Conservation (phyloP, 768 basidiomycete genomes). For the Solioccasus polychromus region DNA sequence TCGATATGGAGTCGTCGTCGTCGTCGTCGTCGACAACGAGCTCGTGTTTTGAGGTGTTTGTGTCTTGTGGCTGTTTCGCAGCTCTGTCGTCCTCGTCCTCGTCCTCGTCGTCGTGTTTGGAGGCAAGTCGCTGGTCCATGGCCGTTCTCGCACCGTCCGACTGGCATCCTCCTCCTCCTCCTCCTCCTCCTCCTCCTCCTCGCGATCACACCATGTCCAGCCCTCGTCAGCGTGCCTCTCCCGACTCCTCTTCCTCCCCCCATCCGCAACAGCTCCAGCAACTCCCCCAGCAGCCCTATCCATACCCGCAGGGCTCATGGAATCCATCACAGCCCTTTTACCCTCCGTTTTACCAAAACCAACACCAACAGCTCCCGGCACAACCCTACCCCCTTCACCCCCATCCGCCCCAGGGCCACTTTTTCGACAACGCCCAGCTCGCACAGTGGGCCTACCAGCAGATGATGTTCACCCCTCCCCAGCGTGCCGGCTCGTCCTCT, state of each 20-base stretch:
- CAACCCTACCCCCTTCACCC: slow-evolving; percentile 48
- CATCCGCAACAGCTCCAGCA: slow-evolving; percentile 28
- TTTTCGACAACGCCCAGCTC: slow-evolving; percentile 74
- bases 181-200: no score
- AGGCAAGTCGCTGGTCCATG: slow-evolving; percentile 64
- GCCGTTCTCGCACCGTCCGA: slow-evolving; percentile 77
- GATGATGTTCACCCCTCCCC: slow-evolving; percentile 67
- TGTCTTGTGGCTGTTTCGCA: slow-evolving; percentile 12
- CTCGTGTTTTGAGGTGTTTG: slow-evolving; percentile 17
- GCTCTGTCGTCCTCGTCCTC: neutral
- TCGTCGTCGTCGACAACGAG: slow-evolving; percentile 9
- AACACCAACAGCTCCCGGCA: slow-evolving; percentile 51
- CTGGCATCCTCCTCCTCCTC: slow-evolving; percentile 71
- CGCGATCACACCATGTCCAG: slow-evolving; percentile 63
- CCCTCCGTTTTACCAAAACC: slow-evolving; percentile 74
- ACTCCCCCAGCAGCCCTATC: slow-evolving; percentile 43
- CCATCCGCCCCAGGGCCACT: slow-evolving; percentile 49
- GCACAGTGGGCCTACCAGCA: slow-evolving; percentile 91
- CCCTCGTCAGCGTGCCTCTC: slow-evolving; percentile 59
- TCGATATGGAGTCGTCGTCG: neutral
- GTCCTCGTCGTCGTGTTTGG: no score
- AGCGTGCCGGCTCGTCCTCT: slow-evolving; percentile 40
- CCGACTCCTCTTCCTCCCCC: slow-evolving; percentile 42
- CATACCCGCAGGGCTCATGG: slow-evolving; percentile 72
- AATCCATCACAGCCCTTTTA: slow-evolving; percentile 73